A percentile compares a stretch with the other conserved stretches of the same genome.
Evolutionary conservation across 441 rosid genomes (phyloP).

Genomic region (Macaranga tanarius): DNA sequence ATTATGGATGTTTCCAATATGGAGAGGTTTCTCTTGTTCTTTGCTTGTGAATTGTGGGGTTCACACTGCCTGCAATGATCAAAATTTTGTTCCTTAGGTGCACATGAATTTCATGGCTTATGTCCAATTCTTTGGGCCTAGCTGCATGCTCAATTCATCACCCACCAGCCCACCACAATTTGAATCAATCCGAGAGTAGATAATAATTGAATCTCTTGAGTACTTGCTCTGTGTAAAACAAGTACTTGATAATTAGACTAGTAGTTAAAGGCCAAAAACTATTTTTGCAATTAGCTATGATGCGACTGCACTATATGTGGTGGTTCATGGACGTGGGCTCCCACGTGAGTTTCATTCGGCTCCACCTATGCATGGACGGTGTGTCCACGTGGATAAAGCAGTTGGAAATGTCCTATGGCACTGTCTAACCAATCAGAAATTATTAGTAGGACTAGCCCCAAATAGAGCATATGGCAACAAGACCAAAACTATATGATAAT

Average conservation of each 20-base stretch:
- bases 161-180: background rate
- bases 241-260: background rate
- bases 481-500: no score
- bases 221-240: no score
- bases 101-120: conserved; percentile 16
- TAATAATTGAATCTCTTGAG: no score
- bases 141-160: background rate
- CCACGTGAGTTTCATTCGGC: background rate
- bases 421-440: background rate
- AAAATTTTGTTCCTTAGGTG: background rate
- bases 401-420: background rate
- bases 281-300: background rate
- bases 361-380: conserved; percentile 10
- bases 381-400: background rate
- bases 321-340: background rate
- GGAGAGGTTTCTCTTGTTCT: background rate
- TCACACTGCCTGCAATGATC: background rate
- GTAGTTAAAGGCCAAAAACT: background rate
- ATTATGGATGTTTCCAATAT: background rate
- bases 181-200: background rate
- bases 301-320: conserved; percentile 1
- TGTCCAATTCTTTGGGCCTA: conserved; percentile 13
- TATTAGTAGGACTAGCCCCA: background rate
- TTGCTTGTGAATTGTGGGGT: conserved; percentile 14
- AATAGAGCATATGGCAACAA: background rate